Base-by-base conservation (phyloP, 2,329 filamentous ascomycete genomes). In the Meredithiella fracta region DNA sequence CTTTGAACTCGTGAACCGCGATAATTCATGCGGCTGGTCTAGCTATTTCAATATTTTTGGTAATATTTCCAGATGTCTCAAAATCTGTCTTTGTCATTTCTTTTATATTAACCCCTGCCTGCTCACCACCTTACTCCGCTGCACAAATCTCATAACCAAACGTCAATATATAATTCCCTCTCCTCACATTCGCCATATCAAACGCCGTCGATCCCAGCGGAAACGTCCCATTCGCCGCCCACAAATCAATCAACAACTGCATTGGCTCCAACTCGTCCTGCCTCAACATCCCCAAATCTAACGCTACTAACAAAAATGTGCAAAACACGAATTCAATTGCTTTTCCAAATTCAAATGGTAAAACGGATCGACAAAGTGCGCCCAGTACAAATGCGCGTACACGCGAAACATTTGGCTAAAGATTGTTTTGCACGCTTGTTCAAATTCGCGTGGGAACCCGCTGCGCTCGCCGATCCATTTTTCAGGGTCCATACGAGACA, bases 331-430 rank as follows among this genome's bases (percentile, higher is more conserved):
- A 70, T 86, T 85, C 58, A 85, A 72, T 62, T 83, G 80, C 63
- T 83, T 79, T 64, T 79, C 76, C 25, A 79, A 69, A 68, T 80
- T 83, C 60, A 85, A 75, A 64, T 85, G 80, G 69, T 82, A 85
- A 68, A 84, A 85, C 6, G 82, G 82, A 58, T 83, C 80, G 60
- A 79, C 69, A 68, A 82, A 94, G 69, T 94, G 87, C 59, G 85
- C 83, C 73, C 89, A 90, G 72, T 94, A 94, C 60, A 94, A 79
- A 69, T 94, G 87, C 49, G 87, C 84, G 65, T 94, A 94, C 62
- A 91, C 86, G 57, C 87, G 82, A 72, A 94, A 91, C 80, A 94
- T 92, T 69, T 91, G 86, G 64, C 86, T 81, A 71, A 91, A 85
- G 62, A 90, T 88, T 47, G 80, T 79, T 70, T 87, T 85, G 72